Evolutionary conservation across 2,329 filamentous ascomycete species (phyloP), one percentile per base, ranked within the genome.

Genomic region (Cercospora canescens): DNA sequence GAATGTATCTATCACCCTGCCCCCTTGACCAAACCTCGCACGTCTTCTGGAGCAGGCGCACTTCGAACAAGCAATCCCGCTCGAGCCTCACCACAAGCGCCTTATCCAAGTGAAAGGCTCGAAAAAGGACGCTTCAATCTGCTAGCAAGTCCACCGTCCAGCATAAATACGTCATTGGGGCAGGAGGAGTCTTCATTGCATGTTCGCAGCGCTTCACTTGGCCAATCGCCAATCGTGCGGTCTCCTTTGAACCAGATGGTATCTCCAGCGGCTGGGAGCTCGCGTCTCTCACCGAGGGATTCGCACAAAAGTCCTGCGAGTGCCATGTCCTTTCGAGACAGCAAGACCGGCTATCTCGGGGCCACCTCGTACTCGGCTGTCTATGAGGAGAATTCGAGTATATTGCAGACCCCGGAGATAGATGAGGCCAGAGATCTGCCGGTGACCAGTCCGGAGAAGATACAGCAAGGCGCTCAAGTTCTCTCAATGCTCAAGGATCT

Each of bases 1-100:
- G 71, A 74, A 67, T 78, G 76, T 45, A 68, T 77, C 37, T 78
- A 78, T 58, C 76, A 78, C 63, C 76, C 76, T 16, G 76, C 75
- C 24, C 76, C 76, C 18, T 67, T 76, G 32, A 76, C 72, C 7
- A 74, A 72, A 56, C 66, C 69, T 45, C 64, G 69, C 8, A 45
- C 64, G 32, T 61, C 65, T 35, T 62, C 68, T 6, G 61, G 34
- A 9, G 41, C 63, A 35, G 66, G 68, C 34, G 65, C 69, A n/a
- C 67, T 67, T 24, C 66, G 69, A 2, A 68, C 67, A 32, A 61
- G 64, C 24, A 64, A 60, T 39, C 45, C 64, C 24, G 55, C 67
- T 11, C 63, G 65, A 66, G 48, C 50, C 9, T 35, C 54, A n/a
- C 52, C 66, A 28, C 32, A 24, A 45, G 61, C 30, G n/a, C 60